Percentiles rank a stretch among this genome's conserved stretches.
Conservation (phyloP, 257 asterid species). For the Solanum sejunctum region DNA sequence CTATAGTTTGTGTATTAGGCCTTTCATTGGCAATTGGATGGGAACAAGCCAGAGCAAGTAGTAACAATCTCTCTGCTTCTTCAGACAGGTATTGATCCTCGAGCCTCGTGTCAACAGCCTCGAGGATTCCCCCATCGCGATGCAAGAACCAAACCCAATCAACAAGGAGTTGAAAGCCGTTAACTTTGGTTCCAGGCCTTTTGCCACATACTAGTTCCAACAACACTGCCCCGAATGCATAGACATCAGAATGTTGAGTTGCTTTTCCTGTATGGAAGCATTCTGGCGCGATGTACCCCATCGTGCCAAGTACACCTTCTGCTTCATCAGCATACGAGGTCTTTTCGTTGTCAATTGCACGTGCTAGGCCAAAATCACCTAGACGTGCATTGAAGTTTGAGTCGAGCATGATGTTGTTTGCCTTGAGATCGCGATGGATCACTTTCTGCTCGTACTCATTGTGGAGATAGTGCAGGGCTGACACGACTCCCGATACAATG, state of each 20-base stretch:
- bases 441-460: conserved; percentile 27
- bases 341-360: conserved; percentile 25
- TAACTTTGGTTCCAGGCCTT: conserved; percentile 15
- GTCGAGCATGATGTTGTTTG: conserved; percentile 37
- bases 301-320: conserved; percentile 21
- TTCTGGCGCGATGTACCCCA: conserved; percentile 32
- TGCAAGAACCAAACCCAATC: conserved; percentile 33
- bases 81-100: conserved; percentile 12
- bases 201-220: conserved; percentile 21
- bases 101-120: conserved; percentile 16
- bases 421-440: conserved; percentile 29
- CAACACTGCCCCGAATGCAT: conserved; percentile 27
- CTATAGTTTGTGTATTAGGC: conserved; percentile 18
- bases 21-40: conserved; percentile 28
- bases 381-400: conserved; percentile 27
- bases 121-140: conserved; percentile 13
- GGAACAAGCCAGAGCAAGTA: conserved; percentile 35
- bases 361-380: conserved; percentile 38
- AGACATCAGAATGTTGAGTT: conserved; percentile 25
- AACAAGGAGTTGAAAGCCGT: conserved; percentile 9
- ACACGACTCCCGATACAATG: conserved; percentile 15
- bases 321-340: conserved; percentile 24
- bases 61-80: conserved; percentile 26
- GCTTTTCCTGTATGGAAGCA: conserved; percentile 31
- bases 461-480: conserved; percentile 28